Evolutionary conservation across 2,329 filamentous ascomycete genomes (phyloP), one percentile per base, ranked within the genome.

Genomic region (Phyllosticta citrichinensis): DNA sequence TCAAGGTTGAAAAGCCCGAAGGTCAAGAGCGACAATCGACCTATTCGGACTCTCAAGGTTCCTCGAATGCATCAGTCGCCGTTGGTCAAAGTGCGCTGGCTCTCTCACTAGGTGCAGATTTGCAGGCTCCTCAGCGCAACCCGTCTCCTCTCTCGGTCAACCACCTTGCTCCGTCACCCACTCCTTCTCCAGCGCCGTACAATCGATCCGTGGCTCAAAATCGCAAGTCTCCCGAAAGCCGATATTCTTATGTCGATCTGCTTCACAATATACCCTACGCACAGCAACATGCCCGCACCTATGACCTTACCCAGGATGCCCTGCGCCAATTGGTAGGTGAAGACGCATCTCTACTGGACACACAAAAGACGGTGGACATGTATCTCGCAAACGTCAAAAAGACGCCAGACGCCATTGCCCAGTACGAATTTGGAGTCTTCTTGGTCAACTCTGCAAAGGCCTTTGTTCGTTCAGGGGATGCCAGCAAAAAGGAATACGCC

Each of bases 361-460:
- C 90, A 35, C 89, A 93, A 70, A 92, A 97, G 76, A 99, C 94
- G 1, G 83, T 99, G 56, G 92, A 97, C 60, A 97, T 97, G 93
- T 99, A 99, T 74, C 84, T 93, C 53, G 87, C 88, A 60, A 99
- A 97, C 70, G 90, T 97, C 62, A 97, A 97, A 78, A 99, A 99
- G 79, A 96, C 94, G 2, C 94, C 88, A 64, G 91, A 97, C 73
- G 81, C 87, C 17, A 87, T 88, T 3, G 89, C 96, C 35, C 91
- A 97, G 74, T 97, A 97, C 74, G 94, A 96, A 30, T 97, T 99
- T 75, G 94, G 94, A 2, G 83, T 97, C 47, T 96, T 96, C 73
- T 85, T 99, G 78, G 87, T 97, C 66, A 89, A 92, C 55, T 87
- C 91, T 1, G 92, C 93, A 51, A 88, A 91, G 71, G 89, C 96